Percentiles rank a stretch among this genome's conserved stretches.
phyloP scores from a whole-genome alignment of 2,329 filamentous ascomycete genomes.

The Gaeumannomyces tritici region DNA sequence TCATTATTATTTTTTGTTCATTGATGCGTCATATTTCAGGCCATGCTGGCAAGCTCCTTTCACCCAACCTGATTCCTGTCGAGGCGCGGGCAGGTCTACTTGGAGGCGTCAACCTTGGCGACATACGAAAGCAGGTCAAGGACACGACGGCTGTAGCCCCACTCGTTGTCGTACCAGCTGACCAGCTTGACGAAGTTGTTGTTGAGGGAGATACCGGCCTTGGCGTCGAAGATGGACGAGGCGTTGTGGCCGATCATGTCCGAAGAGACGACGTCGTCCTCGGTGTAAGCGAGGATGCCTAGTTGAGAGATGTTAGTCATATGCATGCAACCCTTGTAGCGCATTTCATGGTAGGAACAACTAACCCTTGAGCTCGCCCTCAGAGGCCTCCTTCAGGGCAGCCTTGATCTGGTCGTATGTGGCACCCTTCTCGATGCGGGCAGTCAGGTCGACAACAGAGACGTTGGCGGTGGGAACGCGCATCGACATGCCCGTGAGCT shows the following conservation, averaged over 20 bases:
- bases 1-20: constrained; percentile 1
- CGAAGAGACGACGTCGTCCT: constrained; percentile 91
- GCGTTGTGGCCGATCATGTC: constrained; percentile 87
- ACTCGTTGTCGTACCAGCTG: constrained; percentile 99
- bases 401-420: constrained; percentile 88
- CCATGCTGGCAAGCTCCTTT: background rate
- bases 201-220: constrained; percentile 98
- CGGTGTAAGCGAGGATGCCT: constrained; percentile 89
- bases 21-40: background rate
- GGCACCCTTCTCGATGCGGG: constrained; percentile 84
- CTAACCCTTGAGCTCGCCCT: constrained; percentile 78
- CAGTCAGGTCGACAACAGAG: constrained; percentile 95
- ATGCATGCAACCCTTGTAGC: background rate
- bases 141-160: constrained; percentile 97
- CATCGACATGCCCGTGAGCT: constrained; percentile 99
- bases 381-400: constrained; percentile 76
- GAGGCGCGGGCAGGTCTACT: constrained; percentile 23
- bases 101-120: constrained; percentile 61
- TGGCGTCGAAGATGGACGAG: constrained; percentile 98
- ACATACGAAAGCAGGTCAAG: constrained; percentile 73
- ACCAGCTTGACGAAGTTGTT: constrained; percentile 98
- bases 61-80: background rate
- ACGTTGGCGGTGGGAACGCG: constrained; percentile 98
- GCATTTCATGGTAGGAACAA: background rate
- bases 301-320: constrained; percentile 3